These are phyloP conservation scores for Boletus subcaerulescens DNA, from an alignment of 768 basidiomycete species.

Conservation along the genomic window DNA sequence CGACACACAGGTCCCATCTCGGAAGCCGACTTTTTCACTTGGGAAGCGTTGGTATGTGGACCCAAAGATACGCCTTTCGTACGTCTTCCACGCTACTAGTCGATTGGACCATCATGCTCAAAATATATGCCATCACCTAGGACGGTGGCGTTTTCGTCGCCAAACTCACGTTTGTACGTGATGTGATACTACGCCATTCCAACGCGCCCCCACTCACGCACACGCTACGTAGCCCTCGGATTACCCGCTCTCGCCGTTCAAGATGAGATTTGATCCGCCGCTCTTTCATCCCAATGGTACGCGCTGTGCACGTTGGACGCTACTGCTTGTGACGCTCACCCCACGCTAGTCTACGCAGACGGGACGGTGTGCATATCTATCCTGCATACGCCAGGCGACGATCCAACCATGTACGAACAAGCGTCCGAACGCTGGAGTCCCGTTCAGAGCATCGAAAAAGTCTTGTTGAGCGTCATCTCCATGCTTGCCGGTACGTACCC, in stretches of 20 bases:
- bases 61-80: conserved; percentile 95
- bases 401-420: conserved; percentile 90
- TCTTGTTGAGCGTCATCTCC: conserved; percentile 91
- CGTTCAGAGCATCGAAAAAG: conserved; percentile 98
- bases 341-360: conserved; percentile 79
- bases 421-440: conserved; percentile 98
- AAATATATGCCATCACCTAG: too few relatives aligned
- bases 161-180: conserved; percentile 78
- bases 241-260: conserved; percentile 98
- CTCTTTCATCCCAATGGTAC: conserved; percentile 96
- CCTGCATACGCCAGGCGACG: conserved; percentile 89
- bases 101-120: too few relatives aligned
- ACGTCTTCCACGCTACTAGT: too few relatives aligned
- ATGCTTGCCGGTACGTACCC: conserved; percentile 82
- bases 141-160: conserved; percentile 96
- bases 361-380: conserved; percentile 99
- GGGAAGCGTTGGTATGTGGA: conserved; percentile 93
- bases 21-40: conserved; percentile 92
- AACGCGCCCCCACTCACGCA: too few relatives aligned
- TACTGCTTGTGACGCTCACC: not conserved
- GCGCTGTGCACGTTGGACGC: conserved; percentile 24
- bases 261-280: conserved; percentile 98
- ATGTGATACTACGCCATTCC: too few relatives aligned
- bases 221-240: conserved; percentile 57
- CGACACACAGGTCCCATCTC: conserved; percentile 67